phyloP scores from a whole-genome alignment of 2,329 filamentous ascomycete species.

The Pyrenophora teres region DNA sequence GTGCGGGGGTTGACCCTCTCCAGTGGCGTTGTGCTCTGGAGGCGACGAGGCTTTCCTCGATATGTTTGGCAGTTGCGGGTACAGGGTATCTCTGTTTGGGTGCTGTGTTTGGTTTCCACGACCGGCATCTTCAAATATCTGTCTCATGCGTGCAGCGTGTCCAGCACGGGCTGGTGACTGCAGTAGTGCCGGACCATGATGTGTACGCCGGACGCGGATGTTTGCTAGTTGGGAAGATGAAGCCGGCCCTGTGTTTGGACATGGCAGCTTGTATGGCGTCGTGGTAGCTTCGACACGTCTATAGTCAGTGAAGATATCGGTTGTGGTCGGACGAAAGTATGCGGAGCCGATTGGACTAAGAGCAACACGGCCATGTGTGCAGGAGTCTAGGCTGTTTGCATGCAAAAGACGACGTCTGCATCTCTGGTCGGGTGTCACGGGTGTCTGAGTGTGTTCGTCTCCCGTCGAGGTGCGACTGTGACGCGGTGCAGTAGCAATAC shows the following conservation, averaged over 20 bases:
- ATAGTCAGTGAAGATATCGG: neutral
- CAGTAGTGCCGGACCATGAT: slow-evolving; percentile 23
- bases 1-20: neutral
- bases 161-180: slow-evolving; percentile 39
- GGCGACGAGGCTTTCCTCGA: slow-evolving; percentile 20
- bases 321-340: neutral
- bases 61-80: slow-evolving; percentile 34
- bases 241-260: neutral
- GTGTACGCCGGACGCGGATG: slow-evolving; percentile 29
- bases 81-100: slow-evolving; percentile 4
- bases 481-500: neutral
- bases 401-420: neutral
- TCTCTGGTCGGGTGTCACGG: slow-evolving; percentile 9
- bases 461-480: neutral
- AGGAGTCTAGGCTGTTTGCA: neutral
- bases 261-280: neutral
- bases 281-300: neutral
- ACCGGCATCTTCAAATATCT: slow-evolving; percentile 33
- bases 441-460: slow-evolving; percentile 1
- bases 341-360: slow-evolving; percentile 1
- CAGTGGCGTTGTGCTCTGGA: neutral
- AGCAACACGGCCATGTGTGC: slow-evolving; percentile 7
- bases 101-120: slow-evolving; percentile 4
- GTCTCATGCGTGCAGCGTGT: slow-evolving; percentile 33
- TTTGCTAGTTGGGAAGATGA: slow-evolving; percentile 23